Percentiles rank a stretch among this genome's conserved stretches.
Conservation (phyloP, 2,329 filamentous ascomycete genomes). For the Colletotrichum lindemuthianum region DNA sequence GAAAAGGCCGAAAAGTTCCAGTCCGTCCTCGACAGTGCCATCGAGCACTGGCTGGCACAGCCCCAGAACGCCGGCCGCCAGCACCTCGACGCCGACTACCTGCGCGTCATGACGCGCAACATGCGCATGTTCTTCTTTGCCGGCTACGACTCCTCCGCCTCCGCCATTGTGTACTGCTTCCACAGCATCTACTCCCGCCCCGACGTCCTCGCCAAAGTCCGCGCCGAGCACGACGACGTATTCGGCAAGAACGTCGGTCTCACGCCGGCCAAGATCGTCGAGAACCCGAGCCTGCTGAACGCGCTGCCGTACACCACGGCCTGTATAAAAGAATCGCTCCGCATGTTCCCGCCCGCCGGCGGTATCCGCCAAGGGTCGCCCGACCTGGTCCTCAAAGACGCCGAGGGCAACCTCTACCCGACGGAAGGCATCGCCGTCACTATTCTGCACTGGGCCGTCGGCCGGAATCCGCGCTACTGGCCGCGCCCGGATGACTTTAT, state of each 20-base stretch:
- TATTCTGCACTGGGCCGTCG: slow-evolving; percentile 49
- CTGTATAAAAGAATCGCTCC: slow-evolving; percentile 64
- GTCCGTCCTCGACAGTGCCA: slow-evolving; percentile 46
- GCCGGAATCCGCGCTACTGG: slow-evolving; percentile 54
- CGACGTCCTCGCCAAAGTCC: slow-evolving; percentile 41
- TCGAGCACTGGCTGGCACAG: slow-evolving; percentile 44
- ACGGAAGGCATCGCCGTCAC: slow-evolving; percentile 56
- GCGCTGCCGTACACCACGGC: slow-evolving; percentile 63
- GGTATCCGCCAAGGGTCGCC: slow-evolving; percentile 51
- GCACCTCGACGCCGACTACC: slow-evolving; percentile 40
- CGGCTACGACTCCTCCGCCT: slow-evolving; percentile 51
- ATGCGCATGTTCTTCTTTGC: slow-evolving; percentile 51
- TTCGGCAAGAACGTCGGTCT: slow-evolving; percentile 49
- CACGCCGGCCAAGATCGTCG: slow-evolving; percentile 13
- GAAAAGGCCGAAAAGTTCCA: slow-evolving; percentile 30
- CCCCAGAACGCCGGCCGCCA: slow-evolving; percentile 36
- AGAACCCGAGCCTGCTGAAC: slow-evolving; percentile 58
- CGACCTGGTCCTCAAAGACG: slow-evolving; percentile 53
- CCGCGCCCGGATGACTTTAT: slow-evolving; percentile 55
- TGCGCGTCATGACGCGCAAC: slow-evolving; percentile 42
- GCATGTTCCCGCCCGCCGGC: slow-evolving; percentile 62
- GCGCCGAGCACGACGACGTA: slow-evolving; percentile 60
- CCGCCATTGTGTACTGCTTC: slow-evolving; percentile 44
- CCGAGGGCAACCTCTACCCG: slow-evolving; percentile 54
- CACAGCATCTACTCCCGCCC: slow-evolving; percentile 45